Evolutionary conservation across 1,139 yeast genomes (phyloP), one percentile per base, ranked within the genome.

Genomic region (Suhomyces chickasaworum): DNA sequence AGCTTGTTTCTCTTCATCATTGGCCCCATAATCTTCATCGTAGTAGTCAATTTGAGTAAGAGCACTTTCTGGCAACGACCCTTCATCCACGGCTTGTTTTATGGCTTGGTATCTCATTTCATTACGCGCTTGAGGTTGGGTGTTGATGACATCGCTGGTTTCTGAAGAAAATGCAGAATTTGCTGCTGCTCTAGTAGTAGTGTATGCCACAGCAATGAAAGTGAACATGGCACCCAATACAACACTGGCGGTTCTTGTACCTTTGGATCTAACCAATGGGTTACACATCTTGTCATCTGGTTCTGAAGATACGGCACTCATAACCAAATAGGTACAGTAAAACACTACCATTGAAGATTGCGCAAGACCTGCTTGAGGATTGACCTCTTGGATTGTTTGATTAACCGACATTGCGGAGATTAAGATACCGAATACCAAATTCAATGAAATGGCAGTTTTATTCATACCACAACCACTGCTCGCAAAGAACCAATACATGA

Each of bases 141-240:
- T 71, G 8, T 78, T 70, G 12, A 79, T 64, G 29, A 69, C 47
- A 40, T 64, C 63, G 38, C 55, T 45, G 7, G 56, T 46, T 7
- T 58, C 60, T 1, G 55, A 47, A 5, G 58, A 49, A 55, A 86
- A 84, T 1, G 89, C 89, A 7, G 89, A 79, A 55, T 71, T 71
- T 25, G 91, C 89, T 4, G 99, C 98, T 0, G 99, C 99, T 54
- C 98, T 80, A 1, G 97, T 90, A 0, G 99, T 93, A 2, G 99
- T 93, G 64, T 95, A 95, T 0, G 98, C 98, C 53, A 95, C 88
- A 0, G 99, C 97, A 44, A 89, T 75, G 61, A 95, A 89, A 0
- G 99, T 95, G 70, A 95, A 90, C 35, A 90, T 70, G 0, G 98
- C 97, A 18, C 99, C 99, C 44, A 95, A 65, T 0, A 93, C 82